Conservation (phyloP, 2,329 filamentous ascomycete genomes). For the Trichoderma polysporum region DNA sequence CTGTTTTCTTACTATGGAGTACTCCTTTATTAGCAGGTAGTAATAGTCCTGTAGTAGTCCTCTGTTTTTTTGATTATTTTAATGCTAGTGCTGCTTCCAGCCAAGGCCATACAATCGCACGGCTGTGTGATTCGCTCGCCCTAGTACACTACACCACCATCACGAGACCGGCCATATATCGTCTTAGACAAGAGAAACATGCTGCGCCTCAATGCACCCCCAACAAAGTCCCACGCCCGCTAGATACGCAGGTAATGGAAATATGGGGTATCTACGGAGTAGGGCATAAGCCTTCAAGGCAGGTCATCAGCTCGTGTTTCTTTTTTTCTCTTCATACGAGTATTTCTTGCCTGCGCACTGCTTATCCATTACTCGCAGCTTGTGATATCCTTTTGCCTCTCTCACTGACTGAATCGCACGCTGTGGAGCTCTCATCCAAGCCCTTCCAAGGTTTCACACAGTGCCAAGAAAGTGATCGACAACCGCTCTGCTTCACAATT, state of each 20-base stretch:
- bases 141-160: neutral
- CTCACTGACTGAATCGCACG: neutral
- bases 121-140: neutral
- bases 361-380: neutral
- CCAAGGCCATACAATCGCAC: no score
- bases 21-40: neutral
- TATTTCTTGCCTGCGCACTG: no score
- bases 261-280: neutral
- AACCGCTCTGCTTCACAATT: neutral
- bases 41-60: neutral
- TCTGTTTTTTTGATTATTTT: neutral
- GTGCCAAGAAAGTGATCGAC: constrained; percentile 13
- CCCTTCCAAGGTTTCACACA: constrained; percentile 1
- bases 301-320: neutral
- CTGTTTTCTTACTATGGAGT: neutral
- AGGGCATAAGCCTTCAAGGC: neutral
- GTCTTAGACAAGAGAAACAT: constrained; percentile 6
- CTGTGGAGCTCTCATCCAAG: neutral
- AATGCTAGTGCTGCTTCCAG: neutral
- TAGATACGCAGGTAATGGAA: neutral
- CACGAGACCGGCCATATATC: constrained; percentile 1
- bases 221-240: neutral
- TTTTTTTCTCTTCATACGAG: neutral
- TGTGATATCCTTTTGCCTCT: neutral
- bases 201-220: constrained; percentile 15